phyloP scores from a whole-genome alignment of 2,329 filamentous ascomycete species.

The Trichothecium roseum region DNA sequence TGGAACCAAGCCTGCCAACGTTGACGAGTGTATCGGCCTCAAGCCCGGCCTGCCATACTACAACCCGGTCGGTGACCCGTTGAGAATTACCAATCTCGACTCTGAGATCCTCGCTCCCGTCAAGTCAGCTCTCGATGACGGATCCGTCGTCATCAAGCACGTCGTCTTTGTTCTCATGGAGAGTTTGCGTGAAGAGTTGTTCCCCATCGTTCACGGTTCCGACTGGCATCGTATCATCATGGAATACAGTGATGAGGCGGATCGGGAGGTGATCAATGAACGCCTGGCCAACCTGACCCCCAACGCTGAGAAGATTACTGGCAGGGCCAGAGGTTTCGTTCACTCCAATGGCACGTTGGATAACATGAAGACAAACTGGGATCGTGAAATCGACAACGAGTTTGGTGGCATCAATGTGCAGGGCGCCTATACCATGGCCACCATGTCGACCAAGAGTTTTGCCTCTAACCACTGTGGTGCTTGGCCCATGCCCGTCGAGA shows the following conservation, averaged over 20 bases:
- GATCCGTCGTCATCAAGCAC: conserved; percentile 21
- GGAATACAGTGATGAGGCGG: conserved; percentile 11
- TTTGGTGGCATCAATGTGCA: conserved; percentile 23
- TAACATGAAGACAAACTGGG: conserved; percentile 5
- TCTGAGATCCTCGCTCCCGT: conserved; percentile 11
- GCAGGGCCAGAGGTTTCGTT: conserved; percentile 8
- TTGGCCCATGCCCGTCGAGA: conserved; percentile 21
- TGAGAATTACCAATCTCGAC: conserved; percentile 21
- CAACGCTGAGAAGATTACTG: conserved; percentile 13
- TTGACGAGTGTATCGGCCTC: not conserved
- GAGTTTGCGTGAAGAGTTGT: conserved; percentile 19
- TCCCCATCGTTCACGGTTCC: conserved; percentile 21
- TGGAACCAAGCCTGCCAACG: not conserved
- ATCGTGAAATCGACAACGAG: conserved; percentile 7
- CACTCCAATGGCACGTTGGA: conserved; percentile 6
- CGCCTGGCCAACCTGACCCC: conserved; percentile 12
- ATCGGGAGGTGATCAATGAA: conserved; percentile 13
- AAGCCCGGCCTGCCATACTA: conserved; percentile 11
- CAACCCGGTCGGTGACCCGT: conserved; percentile 16
- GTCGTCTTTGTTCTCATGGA: conserved; percentile 23
- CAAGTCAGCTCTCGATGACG: conserved; percentile 6
- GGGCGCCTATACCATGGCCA: conserved; percentile 20
- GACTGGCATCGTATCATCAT: conserved; percentile 15
- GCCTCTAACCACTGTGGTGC: conserved; percentile 22
- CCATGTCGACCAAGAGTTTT: conserved; percentile 25